Evolutionary conservation across 2,329 filamentous ascomycete species (phyloP).

Genomic region (Elsinoe fawcettii): DNA sequence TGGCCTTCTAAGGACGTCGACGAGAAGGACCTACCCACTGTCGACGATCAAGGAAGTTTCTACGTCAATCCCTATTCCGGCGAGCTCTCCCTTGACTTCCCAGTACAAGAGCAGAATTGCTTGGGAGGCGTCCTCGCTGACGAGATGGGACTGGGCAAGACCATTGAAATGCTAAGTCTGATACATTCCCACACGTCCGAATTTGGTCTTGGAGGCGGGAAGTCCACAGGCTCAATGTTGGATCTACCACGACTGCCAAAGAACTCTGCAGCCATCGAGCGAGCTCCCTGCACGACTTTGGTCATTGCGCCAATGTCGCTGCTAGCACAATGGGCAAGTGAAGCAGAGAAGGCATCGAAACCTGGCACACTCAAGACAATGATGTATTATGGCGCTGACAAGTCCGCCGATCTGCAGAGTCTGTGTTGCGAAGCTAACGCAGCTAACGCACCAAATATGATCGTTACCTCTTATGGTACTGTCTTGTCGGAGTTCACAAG

Average conservation of each 20-base stretch:
- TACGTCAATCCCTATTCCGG: conserved; percentile 98
- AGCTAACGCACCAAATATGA: conserved; percentile 70
- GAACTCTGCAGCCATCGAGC: conserved; percentile 49
- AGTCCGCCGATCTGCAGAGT: conserved; percentile 66
- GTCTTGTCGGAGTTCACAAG: conserved; percentile 84
- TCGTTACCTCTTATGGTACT: conserved; percentile 91
- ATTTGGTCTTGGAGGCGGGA: conserved; percentile 15
- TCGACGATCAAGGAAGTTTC: conserved; percentile 64
- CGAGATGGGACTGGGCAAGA: conserved; percentile 97
- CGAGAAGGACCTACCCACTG: conserved; percentile 61
- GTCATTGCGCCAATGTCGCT: conserved; percentile 97
- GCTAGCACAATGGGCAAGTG: conserved; percentile 93
- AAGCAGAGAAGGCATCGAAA: conserved; percentile 83
- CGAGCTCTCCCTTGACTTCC: conserved; percentile 84
- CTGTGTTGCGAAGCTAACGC: conserved; percentile 71
- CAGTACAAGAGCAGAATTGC: conserved; percentile 88
- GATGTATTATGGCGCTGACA: conserved; percentile 88
- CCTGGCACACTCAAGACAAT: conserved; percentile 74
- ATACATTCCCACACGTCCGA: conserved; percentile 74
- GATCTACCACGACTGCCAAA: conserved; percentile 55
- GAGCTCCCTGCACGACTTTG: conserved; percentile 80
- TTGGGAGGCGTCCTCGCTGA: conserved; percentile 89
- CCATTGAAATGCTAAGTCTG: conserved; percentile 94
- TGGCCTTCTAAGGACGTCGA: conserved; percentile 88
- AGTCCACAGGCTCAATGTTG: conserved; percentile 38